phyloP scores from a whole-genome alignment of 176 grass and related monocot species.

The Oryza meyeriana region DNA sequence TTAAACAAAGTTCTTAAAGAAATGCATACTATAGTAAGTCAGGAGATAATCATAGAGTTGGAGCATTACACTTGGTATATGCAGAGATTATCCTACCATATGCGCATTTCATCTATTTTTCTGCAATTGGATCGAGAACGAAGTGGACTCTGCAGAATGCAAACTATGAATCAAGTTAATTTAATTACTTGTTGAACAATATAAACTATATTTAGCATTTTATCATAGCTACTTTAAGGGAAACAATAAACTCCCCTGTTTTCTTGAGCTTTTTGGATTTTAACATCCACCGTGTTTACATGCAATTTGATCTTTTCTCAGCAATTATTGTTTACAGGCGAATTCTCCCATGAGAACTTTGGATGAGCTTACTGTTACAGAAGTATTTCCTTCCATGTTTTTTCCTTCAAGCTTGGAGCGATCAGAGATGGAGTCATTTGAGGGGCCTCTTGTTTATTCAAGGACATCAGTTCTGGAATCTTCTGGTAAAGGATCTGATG shows the following conservation, averaged over 20 bases:
- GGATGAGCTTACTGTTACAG: constrained; percentile 87
- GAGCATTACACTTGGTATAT: constrained; percentile 11
- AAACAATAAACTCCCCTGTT: background rate
- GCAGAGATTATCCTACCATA: background rate
- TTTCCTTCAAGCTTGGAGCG: constrained; percentile 83
- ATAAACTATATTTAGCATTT: background rate
- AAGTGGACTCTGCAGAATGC: background rate
- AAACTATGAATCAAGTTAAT: constrained; percentile 6
- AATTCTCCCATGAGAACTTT: constrained; percentile 89
- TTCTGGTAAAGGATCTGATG: constrained; percentile 42
- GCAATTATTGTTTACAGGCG: constrained; percentile 53
- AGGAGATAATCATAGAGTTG: background rate
- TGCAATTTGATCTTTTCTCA: constrained; percentile 6
- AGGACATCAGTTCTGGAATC: constrained; percentile 40
- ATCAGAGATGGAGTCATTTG: constrained; percentile 53
- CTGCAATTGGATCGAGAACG: background rate
- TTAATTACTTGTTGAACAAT: background rate
- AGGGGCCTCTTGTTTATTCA: constrained; percentile 58
- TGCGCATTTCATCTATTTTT: background rate
- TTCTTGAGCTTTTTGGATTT: background rate
- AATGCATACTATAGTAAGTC: constrained; percentile 8
- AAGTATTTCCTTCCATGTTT: constrained; percentile 76
- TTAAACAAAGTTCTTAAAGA: constrained; percentile 25
- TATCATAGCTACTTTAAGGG: background rate
- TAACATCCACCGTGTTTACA: constrained; percentile 10